These are phyloP conservation scores for Podospora appendiculata DNA, from an alignment of 495 filamentous ascomycete genomes.

Conservation along the genomic window DNA sequence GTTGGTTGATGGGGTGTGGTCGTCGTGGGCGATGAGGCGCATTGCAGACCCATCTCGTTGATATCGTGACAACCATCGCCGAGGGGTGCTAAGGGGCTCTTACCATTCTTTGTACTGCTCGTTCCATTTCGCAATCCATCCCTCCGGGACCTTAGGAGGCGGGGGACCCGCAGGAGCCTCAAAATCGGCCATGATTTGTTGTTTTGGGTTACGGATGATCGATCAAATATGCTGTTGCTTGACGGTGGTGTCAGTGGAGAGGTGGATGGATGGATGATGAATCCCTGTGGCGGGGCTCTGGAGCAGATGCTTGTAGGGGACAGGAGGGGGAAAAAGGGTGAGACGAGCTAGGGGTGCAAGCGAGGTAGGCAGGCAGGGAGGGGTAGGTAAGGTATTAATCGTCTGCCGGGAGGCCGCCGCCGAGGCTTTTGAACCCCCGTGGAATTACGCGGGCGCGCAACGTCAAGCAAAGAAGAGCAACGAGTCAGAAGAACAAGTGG, in stretches of 20 bases:
- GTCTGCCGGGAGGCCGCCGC: too few relatives aligned
- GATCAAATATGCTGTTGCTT: background rate
- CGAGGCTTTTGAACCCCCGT: too few relatives aligned
- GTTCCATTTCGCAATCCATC: constrained; percentile 78
- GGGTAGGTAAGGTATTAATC: too few relatives aligned
- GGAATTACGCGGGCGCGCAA: too few relatives aligned
- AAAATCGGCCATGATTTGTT: constrained; percentile 49
- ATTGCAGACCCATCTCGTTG: background rate
- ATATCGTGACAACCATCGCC: background rate
- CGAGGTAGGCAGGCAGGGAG: too few relatives aligned
- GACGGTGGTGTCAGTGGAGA: background rate
- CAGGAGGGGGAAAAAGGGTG: too few relatives aligned
- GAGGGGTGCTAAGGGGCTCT: constrained; percentile 13
- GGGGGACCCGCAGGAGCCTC: constrained; percentile 70
- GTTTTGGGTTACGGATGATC: background rate
- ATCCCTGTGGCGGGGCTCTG: too few relatives aligned
- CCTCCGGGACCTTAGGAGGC: constrained; percentile 78
- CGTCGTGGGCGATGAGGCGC: constrained; percentile 59
- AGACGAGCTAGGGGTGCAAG: too few relatives aligned
- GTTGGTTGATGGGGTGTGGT: constrained; percentile 74
- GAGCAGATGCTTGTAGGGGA: too few relatives aligned
- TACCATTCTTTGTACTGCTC: constrained; percentile 73
- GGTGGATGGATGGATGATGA: background rate
- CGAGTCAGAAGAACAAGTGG: too few relatives aligned
- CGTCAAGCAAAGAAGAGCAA: too few relatives aligned